phyloP scores from a whole-genome alignment of 371 early-diverging fungal genomes.

The Mortierella sp. region DNA sequence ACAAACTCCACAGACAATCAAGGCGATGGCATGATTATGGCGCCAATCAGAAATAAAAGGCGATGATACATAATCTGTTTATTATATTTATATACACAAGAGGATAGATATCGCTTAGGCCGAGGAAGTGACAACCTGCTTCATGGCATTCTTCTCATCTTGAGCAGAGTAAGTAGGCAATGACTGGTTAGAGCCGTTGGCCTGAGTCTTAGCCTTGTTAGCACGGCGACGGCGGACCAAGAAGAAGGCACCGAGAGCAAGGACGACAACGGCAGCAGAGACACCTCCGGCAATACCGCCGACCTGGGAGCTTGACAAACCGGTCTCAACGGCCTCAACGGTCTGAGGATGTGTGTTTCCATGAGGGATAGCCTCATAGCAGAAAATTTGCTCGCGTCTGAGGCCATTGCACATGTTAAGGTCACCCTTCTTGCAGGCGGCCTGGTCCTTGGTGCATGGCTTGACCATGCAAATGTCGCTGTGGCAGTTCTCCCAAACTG shows the following conservation, averaged over 20 bases:
- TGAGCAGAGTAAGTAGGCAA: conserved; percentile 43
- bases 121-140: conserved; percentile 34
- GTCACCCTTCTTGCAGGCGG: conserved; percentile 33
- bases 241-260: conserved; percentile 51
- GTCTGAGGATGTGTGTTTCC: conserved; percentile 10
- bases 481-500: conserved; percentile 57
- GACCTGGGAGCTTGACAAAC: conserved; percentile 37
- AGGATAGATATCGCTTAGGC: background rate
- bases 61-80: too few relatives aligned
- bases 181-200: conserved; percentile 17
- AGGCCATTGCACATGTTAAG: conserved; percentile 42
- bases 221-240: conserved; percentile 44
- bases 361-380: conserved; percentile 29
- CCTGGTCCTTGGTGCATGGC: conserved; percentile 45
- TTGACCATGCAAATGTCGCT: conserved; percentile 43
- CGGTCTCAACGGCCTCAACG: conserved; percentile 13
- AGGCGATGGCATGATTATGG: too few relatives aligned
- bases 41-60: too few relatives aligned
- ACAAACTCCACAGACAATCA: too few relatives aligned
- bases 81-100: background rate
- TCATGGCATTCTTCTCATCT: conserved; percentile 48
- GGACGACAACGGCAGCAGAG: conserved; percentile 44
- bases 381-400: conserved; percentile 30
- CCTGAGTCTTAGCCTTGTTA: conserved; percentile 24
- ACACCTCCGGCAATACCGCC: conserved; percentile 58